Base-by-base conservation (phyloP, 1,284 basidiomycete genomes). In the Irpex sp. region DNA sequence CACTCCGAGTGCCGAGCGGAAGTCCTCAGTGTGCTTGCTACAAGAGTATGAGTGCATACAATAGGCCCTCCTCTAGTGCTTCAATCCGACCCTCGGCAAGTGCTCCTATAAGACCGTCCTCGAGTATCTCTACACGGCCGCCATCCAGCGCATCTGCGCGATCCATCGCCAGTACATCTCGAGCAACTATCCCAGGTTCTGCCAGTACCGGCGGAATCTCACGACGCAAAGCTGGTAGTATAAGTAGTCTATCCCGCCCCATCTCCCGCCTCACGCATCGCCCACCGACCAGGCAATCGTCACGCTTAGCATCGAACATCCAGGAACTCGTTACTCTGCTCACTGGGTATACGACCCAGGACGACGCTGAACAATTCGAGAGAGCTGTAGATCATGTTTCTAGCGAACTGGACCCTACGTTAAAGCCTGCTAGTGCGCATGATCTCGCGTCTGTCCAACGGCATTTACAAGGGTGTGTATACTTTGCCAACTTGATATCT, bases 321-420 rank as follows among this genome's bases (percentile, higher is more conserved):
- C 84, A 88, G 63, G 71, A 77, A 0, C 76, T 92, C 21, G 84
- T 91, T 19, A 78, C 80, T 0, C 83, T 87, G 57, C 67, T 89
- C 5, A 82, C 77, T 4, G 76, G 75, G 6, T 62, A 82, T 5
- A 73, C 71, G 17, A 49, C 70, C 3, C 72, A 75, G 31, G 66
- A 69, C 2, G 80, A 83, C 51, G 76, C 74, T 48, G 81, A 82
- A 47, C 77, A 78, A 19, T 86, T 84, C 68, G 81, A 78, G 34
- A 74, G 76, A 21, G 75, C 78, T 1, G 78, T 86, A 11, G 88
- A 89, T 44, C 81, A 81, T 68, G 82, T 77, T 67, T 62, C 79
- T 73, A 81, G 73, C 66, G 84, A 81, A 69, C 58, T 84, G 57
- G 81, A 86, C 70, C 71, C 74, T 77, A 71, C 83, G 36, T 77